Percentiles rank a stretch among this genome's conserved stretches.
Evolutionary conservation across 345 rosid species (phyloP).

Genomic region (Angophora floribunda): DNA sequence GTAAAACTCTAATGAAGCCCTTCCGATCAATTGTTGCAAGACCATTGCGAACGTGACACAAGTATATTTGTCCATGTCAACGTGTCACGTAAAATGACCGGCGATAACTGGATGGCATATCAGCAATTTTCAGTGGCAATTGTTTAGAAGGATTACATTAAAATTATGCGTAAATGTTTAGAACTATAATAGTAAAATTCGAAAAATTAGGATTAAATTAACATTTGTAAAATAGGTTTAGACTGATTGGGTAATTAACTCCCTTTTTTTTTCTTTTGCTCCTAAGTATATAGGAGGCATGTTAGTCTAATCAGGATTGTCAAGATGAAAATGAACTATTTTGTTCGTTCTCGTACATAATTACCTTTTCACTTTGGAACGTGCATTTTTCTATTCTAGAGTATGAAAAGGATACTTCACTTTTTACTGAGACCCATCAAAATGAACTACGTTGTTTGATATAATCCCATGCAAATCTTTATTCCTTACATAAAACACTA

Average conservation of each 20-base stretch:
- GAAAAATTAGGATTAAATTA: no score
- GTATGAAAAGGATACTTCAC: neutral
- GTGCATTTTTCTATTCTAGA: neutral
- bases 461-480: neutral
- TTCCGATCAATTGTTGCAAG: neutral
- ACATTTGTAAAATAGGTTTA: neutral
- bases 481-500: neutral
- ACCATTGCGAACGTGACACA: neutral
- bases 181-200: no score
- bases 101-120: fast-evolving
- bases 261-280: neutral
- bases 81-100: neutral
- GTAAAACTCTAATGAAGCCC: neutral
- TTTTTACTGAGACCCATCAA: neutral
- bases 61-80: neutral
- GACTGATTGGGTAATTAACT: neutral
- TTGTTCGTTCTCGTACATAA: neutral
- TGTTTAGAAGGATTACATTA: neutral
- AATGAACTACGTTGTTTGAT: neutral
- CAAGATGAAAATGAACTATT: neutral
- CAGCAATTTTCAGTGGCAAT: neutral
- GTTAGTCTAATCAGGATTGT: neutral
- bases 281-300: neutral
- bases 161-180: fast-evolving
- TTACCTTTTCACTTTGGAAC: neutral